Evolutionary conservation across 345 rosid genomes (phyloP).

Genomic region (Cardamine occulta): DNA sequence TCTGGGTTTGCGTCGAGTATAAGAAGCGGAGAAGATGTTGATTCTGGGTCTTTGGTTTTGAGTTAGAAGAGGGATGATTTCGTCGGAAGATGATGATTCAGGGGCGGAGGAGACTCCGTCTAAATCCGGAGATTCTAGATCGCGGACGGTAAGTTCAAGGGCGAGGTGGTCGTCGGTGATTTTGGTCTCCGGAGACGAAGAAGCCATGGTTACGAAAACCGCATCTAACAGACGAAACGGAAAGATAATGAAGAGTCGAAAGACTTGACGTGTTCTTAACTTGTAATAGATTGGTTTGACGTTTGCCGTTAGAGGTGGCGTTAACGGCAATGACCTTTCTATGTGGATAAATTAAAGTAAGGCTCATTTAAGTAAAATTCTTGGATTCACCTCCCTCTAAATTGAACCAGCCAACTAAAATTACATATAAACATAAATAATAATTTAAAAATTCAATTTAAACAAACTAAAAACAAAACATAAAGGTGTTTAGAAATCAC

Average conservation of each 20-base stretch:
- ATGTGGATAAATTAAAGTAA: background rate
- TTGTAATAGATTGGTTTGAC: background rate
- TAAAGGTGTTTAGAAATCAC: too few relatives aligned
- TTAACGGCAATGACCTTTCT: slow-evolving; percentile 14
- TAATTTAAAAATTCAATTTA: too few relatives aligned
- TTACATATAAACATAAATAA: too few relatives aligned
- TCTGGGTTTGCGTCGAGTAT: slow-evolving; percentile 70
- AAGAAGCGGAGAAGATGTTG: slow-evolving; percentile 76
- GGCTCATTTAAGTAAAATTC: too few relatives aligned
- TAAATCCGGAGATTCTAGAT: slow-evolving; percentile 47
- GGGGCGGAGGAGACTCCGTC: slow-evolving; percentile 23
- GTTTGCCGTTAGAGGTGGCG: slow-evolving; percentile 34
- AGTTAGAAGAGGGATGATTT: slow-evolving; percentile 68
- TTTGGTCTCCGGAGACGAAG: slow-evolving; percentile 38
- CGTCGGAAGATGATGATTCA: slow-evolving; percentile 50
- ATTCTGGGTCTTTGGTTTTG: slow-evolving; percentile 68
- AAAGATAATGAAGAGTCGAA: slow-evolving; percentile 25
- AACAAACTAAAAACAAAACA: too few relatives aligned
- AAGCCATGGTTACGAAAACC: slow-evolving; percentile 42
- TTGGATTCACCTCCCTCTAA: too few relatives aligned
- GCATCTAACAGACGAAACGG: slow-evolving; percentile 38
- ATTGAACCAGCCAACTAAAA: too few relatives aligned
- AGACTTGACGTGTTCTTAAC: background rate
- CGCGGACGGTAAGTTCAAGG: slow-evolving; percentile 69
- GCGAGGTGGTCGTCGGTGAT: slow-evolving; percentile 47